Evolutionary conservation across 2,329 filamentous ascomycete species (phyloP).

Genomic region (Hymenoscyphus albidus): DNA sequence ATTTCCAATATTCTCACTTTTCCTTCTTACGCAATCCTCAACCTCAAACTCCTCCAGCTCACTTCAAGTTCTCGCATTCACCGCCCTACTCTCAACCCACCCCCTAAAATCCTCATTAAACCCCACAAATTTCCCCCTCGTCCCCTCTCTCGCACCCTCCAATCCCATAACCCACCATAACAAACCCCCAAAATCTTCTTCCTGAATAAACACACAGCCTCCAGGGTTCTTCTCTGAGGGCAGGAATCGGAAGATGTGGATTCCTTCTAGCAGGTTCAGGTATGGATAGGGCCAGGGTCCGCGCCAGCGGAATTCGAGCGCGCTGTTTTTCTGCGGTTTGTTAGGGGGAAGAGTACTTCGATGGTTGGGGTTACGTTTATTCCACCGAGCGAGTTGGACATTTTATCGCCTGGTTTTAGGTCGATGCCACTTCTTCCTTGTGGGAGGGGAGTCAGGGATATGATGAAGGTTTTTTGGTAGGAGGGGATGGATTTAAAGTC

Average conservation of each 20-base stretch:
- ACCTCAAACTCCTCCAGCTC: background rate
- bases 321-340: background rate
- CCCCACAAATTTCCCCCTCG: background rate
- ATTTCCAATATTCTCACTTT: background rate
- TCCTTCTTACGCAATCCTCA: background rate
- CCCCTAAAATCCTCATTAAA: constrained; percentile 3
- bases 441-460: constrained; percentile 1
- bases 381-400: constrained; percentile 4
- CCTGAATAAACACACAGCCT: background rate
- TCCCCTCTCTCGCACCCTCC: background rate
- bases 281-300: constrained; percentile 6
- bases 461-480: constrained; percentile 1
- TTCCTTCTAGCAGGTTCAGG: constrained; percentile 8
- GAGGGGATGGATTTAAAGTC: constrained; percentile 1
- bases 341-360: constrained; percentile 1
- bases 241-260: constrained; percentile 1
- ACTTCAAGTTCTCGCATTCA: background rate
- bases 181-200: background rate
- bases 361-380: constrained; percentile 1
- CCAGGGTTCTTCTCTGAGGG: background rate
- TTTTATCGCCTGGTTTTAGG: background rate
- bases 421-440: constrained; percentile 3
- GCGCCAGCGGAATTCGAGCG: constrained; percentile 6
- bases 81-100: constrained; percentile 3
- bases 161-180: constrained; percentile 7